Base-by-base conservation (phyloP, 1,284 basidiomycete species). In the Cutaneotrichosporon sp. region DNA sequence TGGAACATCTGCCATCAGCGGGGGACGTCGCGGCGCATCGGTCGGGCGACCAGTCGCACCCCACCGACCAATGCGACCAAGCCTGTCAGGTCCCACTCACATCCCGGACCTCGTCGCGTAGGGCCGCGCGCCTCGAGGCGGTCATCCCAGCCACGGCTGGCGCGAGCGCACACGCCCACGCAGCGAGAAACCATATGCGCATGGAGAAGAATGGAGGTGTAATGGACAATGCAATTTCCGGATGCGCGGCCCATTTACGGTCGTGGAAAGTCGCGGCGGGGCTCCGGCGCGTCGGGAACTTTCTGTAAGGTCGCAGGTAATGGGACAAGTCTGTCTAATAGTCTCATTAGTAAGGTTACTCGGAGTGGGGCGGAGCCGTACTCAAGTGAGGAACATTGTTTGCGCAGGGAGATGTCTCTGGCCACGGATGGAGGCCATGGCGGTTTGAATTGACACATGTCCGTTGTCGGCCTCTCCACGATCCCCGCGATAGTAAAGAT, bases 1-100 rank as follows among this genome's bases (percentile, higher is more conserved):
- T 62, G 52, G 59, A 72, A 75, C 30, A 73, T 60, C 72, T 74
- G 52, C 12, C 3, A 37, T 40, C 4, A 26, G 13, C 13, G n/a
- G n/a, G n/a, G n/a, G n/a, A n/a, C n/a, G n/a, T n/a, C n/a, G n/a
- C n/a, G n/a, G n/a, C n/a, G 38, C 18, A 39, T 17, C 18, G 17
- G 39, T 21, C 10, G 39, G 21, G 14, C 4, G 13, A 34, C 10
- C 15, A 10, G 4, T 17, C 39, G n/a, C n/a, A n/a, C n/a, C n/a
- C n/a, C n/a, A n/a, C n/a, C n/a, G n/a, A n/a, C n/a, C n/a, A n/a
- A 36, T n/a, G 33, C 12, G 17, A 17, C 22, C 22, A 8, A 1
- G 17, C n/a, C 20, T 7, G 38, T 18, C n/a, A 18, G 38, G 38
- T 15, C 13, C 34, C 4, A 56, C 55, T 56, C 26, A 56, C 55